These are phyloP conservation scores for Talaromyces sp. DNA, from an alignment of 2,329 filamentous ascomycete genomes.

Conservation along the genomic window DNA sequence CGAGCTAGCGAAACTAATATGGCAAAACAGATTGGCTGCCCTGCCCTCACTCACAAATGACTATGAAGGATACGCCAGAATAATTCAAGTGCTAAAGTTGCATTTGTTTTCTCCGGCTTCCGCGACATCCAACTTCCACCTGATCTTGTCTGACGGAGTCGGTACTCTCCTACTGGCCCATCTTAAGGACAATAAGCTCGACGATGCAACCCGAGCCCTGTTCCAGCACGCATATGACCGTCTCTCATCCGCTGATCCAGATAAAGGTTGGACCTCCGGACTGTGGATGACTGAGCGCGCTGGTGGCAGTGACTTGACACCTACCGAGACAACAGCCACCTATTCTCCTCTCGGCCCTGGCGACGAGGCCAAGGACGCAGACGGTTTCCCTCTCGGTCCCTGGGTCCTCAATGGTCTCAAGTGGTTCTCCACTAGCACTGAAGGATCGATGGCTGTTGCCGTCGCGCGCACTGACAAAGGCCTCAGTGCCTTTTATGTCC, in stretches of 20 bases:
- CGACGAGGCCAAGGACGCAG: slow-evolving; percentile 25
- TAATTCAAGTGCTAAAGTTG: slow-evolving; percentile 27
- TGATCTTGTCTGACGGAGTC: slow-evolving; percentile 7
- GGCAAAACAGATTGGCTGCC: neutral
- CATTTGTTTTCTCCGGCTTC: slow-evolving; percentile 19
- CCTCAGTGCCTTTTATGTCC: slow-evolving; percentile 62
- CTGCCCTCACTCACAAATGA: neutral
- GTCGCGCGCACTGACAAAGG: slow-evolving; percentile 55
- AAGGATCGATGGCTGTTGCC: slow-evolving; percentile 61
- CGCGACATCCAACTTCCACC: slow-evolving; percentile 6
- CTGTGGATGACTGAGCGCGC: slow-evolving; percentile 75
- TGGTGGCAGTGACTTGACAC: slow-evolving; percentile 66
- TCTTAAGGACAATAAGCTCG: slow-evolving; percentile 11
- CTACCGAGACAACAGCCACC: slow-evolving; percentile 61
- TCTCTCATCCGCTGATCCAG: slow-evolving; percentile 26
- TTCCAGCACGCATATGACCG: slow-evolving; percentile 27
- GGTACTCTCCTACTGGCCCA: slow-evolving; percentile 1
- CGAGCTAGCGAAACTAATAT: neutral
- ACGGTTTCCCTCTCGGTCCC: slow-evolving; percentile 48
- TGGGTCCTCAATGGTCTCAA: slow-evolving; percentile 65
- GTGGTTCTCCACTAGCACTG: slow-evolving; percentile 65
- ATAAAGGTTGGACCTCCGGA: slow-evolving; percentile 63
- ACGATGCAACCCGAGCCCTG: slow-evolving; percentile 19
- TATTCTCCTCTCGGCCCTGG: slow-evolving; percentile 25
- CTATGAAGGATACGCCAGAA: slow-evolving; percentile 17